phyloP scores from a whole-genome alignment of 1,284 basidiomycete genomes.

The Coniferiporia sulphurascens region DNA sequence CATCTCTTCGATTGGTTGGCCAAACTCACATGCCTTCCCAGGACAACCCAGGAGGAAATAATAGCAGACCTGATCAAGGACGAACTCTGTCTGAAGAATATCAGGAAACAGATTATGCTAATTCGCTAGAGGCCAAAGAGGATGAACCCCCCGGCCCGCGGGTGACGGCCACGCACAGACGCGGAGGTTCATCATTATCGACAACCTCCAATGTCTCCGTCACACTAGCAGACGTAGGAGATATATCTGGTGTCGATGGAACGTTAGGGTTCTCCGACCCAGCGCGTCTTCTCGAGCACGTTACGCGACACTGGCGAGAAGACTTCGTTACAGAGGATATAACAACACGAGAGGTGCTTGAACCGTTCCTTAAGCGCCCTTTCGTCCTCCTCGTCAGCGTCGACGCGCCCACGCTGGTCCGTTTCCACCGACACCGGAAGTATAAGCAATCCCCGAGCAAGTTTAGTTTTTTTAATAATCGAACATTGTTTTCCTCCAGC shows the following conservation, averaged over 20 bases:
- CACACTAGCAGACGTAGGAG: slow-evolving; percentile 4
- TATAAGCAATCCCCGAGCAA: slow-evolving; percentile 28
- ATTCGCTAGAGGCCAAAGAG: neutral
- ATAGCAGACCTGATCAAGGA: neutral
- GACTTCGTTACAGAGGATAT: slow-evolving; percentile 83
- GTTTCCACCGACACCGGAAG: slow-evolving; percentile 51
- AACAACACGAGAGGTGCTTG: slow-evolving; percentile 51
- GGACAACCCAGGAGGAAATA: neutral
- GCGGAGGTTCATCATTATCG: slow-evolving; percentile 11
- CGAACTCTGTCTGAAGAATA: neutral
- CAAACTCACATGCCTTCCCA: neutral
- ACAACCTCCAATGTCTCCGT: slow-evolving; percentile 11
- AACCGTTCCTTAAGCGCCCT: slow-evolving; percentile 78
- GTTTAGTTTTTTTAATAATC: slow-evolving; percentile 13
- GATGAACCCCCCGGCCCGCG: neutral
- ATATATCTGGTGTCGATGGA: slow-evolving; percentile 1
- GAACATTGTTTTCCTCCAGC: neutral
- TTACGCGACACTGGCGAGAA: slow-evolving; percentile 79
- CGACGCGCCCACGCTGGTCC: slow-evolving; percentile 76
- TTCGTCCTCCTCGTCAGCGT: slow-evolving; percentile 85
- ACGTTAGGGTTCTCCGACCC: slow-evolving; percentile 46
- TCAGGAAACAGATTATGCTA: neutral
- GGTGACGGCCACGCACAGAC: neutral
- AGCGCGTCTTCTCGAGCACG: slow-evolving; percentile 62
- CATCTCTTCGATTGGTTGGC: neutral